Conservation (phyloP, 2,329 filamentous ascomycete genomes). For the Podosphaera aphanis region DNA sequence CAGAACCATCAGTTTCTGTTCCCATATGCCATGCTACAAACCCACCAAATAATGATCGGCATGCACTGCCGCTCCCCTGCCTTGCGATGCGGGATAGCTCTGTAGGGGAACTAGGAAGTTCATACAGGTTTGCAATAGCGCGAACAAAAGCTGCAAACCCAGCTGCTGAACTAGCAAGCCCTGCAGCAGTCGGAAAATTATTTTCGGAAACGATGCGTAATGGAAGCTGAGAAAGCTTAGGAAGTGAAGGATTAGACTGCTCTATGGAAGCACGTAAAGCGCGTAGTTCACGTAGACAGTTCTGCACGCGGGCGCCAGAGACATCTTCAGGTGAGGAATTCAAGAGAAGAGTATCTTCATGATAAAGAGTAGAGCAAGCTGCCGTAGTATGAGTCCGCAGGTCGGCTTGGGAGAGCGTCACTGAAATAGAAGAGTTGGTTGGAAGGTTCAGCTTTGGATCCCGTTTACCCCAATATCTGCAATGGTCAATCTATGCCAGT, state of each 20-base stretch:
- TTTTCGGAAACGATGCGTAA: constrained; percentile 85
- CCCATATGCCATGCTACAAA: constrained; percentile 92
- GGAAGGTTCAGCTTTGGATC: constrained; percentile 85
- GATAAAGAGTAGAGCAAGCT: constrained; percentile 56
- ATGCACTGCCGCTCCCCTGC: constrained; percentile 86
- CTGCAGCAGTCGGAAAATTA: constrained; percentile 96
- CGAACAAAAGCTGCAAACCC: constrained; percentile 52
- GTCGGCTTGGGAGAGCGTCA: constrained; percentile 83
- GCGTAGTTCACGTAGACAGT: constrained; percentile 74
- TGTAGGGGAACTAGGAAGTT: constrained; percentile 55
- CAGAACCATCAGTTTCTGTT: constrained; percentile 48
- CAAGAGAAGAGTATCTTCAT: constrained; percentile 52
- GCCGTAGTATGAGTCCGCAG: constrained; percentile 91
- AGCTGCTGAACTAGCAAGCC: constrained; percentile 51
- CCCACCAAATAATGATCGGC: constrained; percentile 76
- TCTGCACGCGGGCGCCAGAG: constrained; percentile 71
- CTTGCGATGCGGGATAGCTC: constrained; percentile 75
- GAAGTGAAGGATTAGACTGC: constrained; percentile 44
- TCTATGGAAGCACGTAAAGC: constrained; percentile 56
- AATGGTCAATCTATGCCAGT: constrained; percentile 3
- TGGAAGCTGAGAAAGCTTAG: constrained; percentile 53
- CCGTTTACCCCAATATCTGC: constrained; percentile 85
- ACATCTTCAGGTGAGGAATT: constrained; percentile 71
- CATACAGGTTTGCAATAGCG: constrained; percentile 78
- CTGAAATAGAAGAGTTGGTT: constrained; percentile 91